Evolutionary conservation across 768 basidiomycete species (phyloP).

Genomic region (Kondoa malvinella): DNA sequence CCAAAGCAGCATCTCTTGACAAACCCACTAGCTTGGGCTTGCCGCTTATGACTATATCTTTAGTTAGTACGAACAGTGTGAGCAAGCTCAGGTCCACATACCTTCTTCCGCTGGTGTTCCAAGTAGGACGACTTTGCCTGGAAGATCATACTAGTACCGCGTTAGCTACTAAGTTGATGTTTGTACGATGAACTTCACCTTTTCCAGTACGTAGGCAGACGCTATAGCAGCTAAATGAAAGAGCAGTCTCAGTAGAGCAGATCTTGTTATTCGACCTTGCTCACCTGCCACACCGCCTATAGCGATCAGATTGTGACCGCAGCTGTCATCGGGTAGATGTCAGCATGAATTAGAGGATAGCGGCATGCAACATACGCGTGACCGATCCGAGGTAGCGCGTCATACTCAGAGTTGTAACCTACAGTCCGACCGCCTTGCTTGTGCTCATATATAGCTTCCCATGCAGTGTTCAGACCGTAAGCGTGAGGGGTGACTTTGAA

Average conservation of each 20-base stretch:
- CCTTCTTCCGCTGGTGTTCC: neutral
- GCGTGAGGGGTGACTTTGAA: neutral
- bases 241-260: no score
- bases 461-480: neutral
- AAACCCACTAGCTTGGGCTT: no score
- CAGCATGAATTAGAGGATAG: neutral
- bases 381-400: neutral
- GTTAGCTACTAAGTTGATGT: no score
- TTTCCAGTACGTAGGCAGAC: neutral
- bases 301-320: neutral
- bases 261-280: no score
- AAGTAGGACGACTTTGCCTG: neutral
- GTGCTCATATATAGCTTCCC: neutral
- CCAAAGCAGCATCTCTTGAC: no score
- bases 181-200: neutral
- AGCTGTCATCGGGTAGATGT: neutral
- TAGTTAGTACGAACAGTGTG: no score
- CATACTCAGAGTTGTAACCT: neutral
- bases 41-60: no score
- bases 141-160: no score
- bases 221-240: no score
- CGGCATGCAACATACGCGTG: neutral
- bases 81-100: no score
- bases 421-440: neutral
- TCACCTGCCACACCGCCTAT: neutral